These are phyloP conservation scores for Ascoidea tarda DNA, from an alignment of 805 yeast genomes.

Conservation along the genomic window DNA sequence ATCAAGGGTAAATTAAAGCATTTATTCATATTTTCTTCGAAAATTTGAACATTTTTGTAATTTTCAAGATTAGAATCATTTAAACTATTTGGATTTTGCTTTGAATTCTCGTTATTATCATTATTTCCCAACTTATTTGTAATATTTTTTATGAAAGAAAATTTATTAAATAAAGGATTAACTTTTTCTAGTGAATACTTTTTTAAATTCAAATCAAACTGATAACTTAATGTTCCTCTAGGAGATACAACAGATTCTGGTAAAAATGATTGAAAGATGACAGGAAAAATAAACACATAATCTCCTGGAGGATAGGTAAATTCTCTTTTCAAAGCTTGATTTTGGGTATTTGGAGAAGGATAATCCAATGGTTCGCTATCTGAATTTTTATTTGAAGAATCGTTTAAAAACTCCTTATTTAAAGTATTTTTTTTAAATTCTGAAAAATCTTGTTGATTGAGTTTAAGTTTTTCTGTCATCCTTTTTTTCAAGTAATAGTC, in stretches of 20 bases:
- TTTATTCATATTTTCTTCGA: conserved; percentile 5
- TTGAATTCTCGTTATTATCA: background rate
- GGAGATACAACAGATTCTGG: conserved; percentile 48
- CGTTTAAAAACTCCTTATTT: background rate
- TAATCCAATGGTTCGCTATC: background rate
- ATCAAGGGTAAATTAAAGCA: conserved; percentile 12
- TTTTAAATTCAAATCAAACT: conserved; percentile 9
- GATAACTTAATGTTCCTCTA: conserved; percentile 33
- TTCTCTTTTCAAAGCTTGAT: background rate
- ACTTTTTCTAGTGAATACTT: background rate
- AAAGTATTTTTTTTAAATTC: background rate
- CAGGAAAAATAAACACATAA: conserved; percentile 54
- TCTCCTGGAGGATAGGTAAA: conserved; percentile 38
- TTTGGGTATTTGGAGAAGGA: background rate
- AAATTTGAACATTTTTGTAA: background rate
- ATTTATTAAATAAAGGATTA: background rate
- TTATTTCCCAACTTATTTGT: conserved; percentile 3
- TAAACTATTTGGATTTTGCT: background rate
- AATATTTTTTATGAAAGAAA: conserved; percentile 5
- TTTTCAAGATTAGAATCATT: background rate
- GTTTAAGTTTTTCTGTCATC: too few relatives aligned
- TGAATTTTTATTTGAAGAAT: background rate
- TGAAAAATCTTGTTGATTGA: background rate
- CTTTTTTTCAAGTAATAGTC: background rate
- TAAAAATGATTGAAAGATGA: conserved; percentile 42